Evolutionary conservation across 441 rosid species (phyloP), one percentile per base, ranked within the genome.

Genomic region (Brassica hybrid): DNA sequence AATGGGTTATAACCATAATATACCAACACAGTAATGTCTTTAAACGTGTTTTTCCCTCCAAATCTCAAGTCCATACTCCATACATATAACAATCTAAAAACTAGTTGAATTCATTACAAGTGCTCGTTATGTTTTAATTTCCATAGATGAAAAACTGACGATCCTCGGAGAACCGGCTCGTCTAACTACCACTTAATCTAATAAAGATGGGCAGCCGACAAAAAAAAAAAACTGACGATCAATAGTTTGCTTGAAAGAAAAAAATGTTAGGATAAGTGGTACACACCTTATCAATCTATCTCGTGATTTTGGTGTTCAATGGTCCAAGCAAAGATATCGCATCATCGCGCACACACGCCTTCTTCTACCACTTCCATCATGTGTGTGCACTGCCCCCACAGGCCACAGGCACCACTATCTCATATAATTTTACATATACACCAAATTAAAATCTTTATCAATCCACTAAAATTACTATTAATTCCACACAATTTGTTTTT

Each of bases 401-500:
- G 67, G 68, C 67, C 76, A 77, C 76, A 65, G 67, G 68, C 62
- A 77, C 76, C 76, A 73, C 64, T 30, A 45, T 72, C 75, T 71
- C 76, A 23, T 56, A 11, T n/a, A 48, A 52, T 16, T 41, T 41
- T 41, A 10, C 3, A 3, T 43, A 12, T 13, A 17, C 41, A 45
- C 21, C 48, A n/a, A 48, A 30, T 2, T 41, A 16, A 25, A 7
- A 4, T 48, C 17, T 19, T 71, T 65, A 41, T 32, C 50, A 17
- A 3, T 71, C 72, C 60, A 77, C 54, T 13, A 54, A 56, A 65
- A 25, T 5, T 25, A 17, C 16, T 36, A 54, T 52, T 62, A 30
- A 66, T 75, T 27, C 54, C 19, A 48, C 7, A 12, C 13, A 60
- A 7, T 60, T 19, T 14, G 19, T 62, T 62, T 23, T 16, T 25